Evolutionary conservation across 2,329 filamentous ascomycete species (phyloP), one percentile per base, ranked within the genome.

Genomic region (Aspergillus neoniger): DNA sequence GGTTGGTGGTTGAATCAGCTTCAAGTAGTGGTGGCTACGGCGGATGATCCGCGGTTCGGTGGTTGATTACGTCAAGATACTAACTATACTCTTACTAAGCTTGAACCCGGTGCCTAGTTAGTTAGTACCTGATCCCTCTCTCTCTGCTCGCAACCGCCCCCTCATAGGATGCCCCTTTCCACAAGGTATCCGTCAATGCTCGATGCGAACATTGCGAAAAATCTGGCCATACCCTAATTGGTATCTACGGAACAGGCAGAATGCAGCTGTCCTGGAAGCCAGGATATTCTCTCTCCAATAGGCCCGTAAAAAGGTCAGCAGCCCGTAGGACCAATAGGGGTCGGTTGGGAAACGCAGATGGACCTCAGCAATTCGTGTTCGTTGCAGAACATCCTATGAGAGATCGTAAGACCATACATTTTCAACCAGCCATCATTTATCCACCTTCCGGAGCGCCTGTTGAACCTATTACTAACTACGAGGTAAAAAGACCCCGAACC

Each of bases 221-320:
- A 39, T 25, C 21, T 14, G 51, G 14, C 17, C 39, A 43, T 41
- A 10, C 19, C 19, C 38, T 21, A 15, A 2, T 14, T 9, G 19
- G 36, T 6, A 25, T 57, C 2, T 2, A 17, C 23, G 19, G 23
- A 30, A 49, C 32, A 21, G 10, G 3, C 10, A 19, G 41, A 41
- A 44, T 52, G 23, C 55, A 43, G n/a, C 38, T 58, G 7, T 58
- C 55, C 25, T 58, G 55, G 55, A 32, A 58, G 14, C 25, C 47
- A 25, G 55, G 36, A 12, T 58, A 30, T 52, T 44, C 55, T 5
- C 25, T 58, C n/a, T 58, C 32, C 21, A 58, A 23, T 14, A 58
- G 36, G 48, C 55, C 55, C 15, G 9, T 44, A 4, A 41, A 12
- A 52, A 51, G 48, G 48, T n/a, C 55, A 41, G 15, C 19, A 28